A percentile compares a stretch with the other conserved stretches of the same genome.
phyloP scores from a whole-genome alignment of 2,329 filamentous ascomycete species.

The Colletotrichum sp. region DNA sequence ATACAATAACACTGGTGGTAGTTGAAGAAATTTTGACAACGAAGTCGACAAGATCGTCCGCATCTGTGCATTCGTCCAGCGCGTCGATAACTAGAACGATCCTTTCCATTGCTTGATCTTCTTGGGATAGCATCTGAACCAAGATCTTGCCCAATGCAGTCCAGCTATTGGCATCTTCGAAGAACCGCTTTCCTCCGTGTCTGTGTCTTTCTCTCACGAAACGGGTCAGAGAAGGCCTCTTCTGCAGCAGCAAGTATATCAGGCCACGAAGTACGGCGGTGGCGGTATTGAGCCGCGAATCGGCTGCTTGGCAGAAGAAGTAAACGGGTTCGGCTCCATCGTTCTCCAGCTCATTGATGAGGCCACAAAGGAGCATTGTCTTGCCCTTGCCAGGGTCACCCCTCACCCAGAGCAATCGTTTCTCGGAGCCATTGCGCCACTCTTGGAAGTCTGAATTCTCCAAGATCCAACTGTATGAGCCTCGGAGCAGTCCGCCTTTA shows the following conservation, averaged over 20 bases:
- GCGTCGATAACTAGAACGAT: conserved; percentile 37
- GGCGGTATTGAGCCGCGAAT: conserved; percentile 40
- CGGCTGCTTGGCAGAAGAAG: conserved; percentile 50
- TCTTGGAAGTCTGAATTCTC: conserved; percentile 25
- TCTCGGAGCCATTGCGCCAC: conserved; percentile 27
- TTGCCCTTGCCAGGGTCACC: conserved; percentile 48
- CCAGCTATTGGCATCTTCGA: conserved; percentile 39
- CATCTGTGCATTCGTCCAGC: background rate
- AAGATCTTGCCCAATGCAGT: conserved; percentile 42
- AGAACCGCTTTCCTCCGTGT: conserved; percentile 35
- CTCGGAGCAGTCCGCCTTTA: conserved; percentile 37
- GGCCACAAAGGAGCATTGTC: conserved; percentile 45
- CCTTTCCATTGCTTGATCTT: conserved; percentile 25
- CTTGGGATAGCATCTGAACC: conserved; percentile 42
- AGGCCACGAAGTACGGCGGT: conserved; percentile 47
- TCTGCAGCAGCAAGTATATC: conserved; percentile 41
- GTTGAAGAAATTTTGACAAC: conserved; percentile 25
- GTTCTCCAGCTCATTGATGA: conserved; percentile 38
- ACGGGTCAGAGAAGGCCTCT: background rate
- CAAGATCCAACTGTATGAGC: conserved; percentile 42
- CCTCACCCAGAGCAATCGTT: conserved; percentile 40
- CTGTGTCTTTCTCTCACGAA: background rate
- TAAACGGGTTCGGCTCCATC: conserved; percentile 20
- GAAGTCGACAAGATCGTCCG: conserved; percentile 37
- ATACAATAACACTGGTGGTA: conserved; percentile 46